phyloP scores from a whole-genome alignment of 352 stramenopile species.

The Phytophthora tubulina region DNA sequence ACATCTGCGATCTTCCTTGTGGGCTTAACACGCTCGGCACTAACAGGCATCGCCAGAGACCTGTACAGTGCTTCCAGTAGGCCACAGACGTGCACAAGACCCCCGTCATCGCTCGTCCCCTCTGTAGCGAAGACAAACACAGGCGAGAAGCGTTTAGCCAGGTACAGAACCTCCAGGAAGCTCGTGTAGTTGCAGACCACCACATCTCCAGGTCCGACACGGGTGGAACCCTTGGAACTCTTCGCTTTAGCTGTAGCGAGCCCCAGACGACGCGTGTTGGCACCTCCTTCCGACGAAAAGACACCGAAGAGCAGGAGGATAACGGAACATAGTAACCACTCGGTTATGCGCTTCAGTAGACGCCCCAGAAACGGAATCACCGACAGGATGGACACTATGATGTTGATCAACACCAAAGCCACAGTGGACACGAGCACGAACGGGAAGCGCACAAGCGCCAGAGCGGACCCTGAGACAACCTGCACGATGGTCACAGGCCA shows the following conservation, averaged over 20 bases:
- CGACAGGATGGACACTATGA: slow-evolving; percentile 62
- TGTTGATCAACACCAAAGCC: slow-evolving; percentile 57
- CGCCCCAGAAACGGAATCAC: slow-evolving; percentile 75
- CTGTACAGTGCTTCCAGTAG: slow-evolving; percentile 75
- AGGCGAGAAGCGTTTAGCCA: slow-evolving; percentile 81
- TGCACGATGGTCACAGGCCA: slow-evolving; percentile 54
- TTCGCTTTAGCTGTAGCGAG: slow-evolving; percentile 57
- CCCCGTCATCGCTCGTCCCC: slow-evolving; percentile 55
- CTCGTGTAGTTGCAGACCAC: slow-evolving; percentile 88
- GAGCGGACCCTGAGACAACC: slow-evolving; percentile 50
- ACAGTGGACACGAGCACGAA: slow-evolving; percentile 55
- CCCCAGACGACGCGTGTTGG: slow-evolving; percentile 78
- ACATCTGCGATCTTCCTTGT: slow-evolving; percentile 80
- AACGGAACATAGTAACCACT: slow-evolving; percentile 80
- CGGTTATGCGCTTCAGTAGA: slow-evolving; percentile 69
- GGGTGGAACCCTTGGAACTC: slow-evolving; percentile 35
- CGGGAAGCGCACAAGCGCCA: slow-evolving; percentile 64
- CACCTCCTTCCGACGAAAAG: slow-evolving; percentile 73
- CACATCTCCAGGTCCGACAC: slow-evolving; percentile 63
- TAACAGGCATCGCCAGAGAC: slow-evolving; percentile 59
- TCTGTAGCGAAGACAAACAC: slow-evolving; percentile 77
- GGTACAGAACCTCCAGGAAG: slow-evolving; percentile 83
- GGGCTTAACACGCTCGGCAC: slow-evolving; percentile 42
- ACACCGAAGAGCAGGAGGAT: slow-evolving; percentile 72
- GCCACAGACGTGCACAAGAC: slow-evolving; percentile 71